Base-by-base conservation (phyloP, 2,329 filamentous ascomycete genomes). In the Verticillium klebahnii region DNA sequence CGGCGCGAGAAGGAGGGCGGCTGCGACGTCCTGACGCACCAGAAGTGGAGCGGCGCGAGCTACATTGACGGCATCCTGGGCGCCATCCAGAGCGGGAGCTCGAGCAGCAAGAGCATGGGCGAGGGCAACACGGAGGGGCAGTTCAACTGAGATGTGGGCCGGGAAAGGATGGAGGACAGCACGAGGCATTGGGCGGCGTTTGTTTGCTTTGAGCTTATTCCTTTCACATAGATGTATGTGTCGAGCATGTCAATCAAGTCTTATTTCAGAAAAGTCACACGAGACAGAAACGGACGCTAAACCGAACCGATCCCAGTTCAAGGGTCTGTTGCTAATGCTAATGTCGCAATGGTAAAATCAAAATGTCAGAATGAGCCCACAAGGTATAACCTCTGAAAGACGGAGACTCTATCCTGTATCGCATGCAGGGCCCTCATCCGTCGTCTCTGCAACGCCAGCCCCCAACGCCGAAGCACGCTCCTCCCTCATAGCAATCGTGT, bases 11-110 rank as follows among this genome's bases (percentile, higher is more conserved):
- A 97, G 82, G 93, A 96, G 67, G 78, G 94, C 1, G 91, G 90
- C 15, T 93, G 92, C 62, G 93, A 97, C 69, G 93, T 97, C n/a
- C 80, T 97, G 66, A 97, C 92, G 45, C 93, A 97, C 74, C 93
- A 97, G 81, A 96, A 95, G 74, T 93, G 90, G 90, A 86, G 83
- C 66, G 84, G 84, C 25, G 84, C 84, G 0, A 78, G 73, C 63
- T 87, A 97, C 73, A 90, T 97, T 67, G 93, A 97, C 74, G 93
- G 93, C 2, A 94, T 97, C 56, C 74, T 97, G 36, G 93, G 93
- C 0, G 88, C 91, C 5, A 96, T 97, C 59, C 92, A 96, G 77
- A 96, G 92, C 69, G 94, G 93, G 25, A 96, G 91, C 77, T 93
- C 89, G 61, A 89, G 91, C 60, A 96, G 86, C 74, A 93, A 88